Evolutionary conservation across 2,329 filamentous ascomycete species (phyloP).

Genomic region (Colletotrichum spaethianum): DNA sequence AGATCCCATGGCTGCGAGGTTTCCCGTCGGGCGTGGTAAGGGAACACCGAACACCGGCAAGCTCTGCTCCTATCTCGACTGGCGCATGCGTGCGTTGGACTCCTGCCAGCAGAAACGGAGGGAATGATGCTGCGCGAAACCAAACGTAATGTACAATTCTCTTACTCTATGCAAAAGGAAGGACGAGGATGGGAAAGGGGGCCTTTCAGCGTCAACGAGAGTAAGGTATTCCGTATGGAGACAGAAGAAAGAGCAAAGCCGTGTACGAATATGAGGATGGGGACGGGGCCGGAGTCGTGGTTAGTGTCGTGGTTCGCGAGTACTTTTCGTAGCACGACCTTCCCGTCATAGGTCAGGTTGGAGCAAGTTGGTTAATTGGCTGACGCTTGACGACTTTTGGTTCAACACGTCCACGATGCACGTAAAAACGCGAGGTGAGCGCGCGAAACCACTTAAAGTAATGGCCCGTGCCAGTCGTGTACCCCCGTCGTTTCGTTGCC

Average conservation of each 20-base stretch:
- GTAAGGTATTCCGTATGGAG: conserved; percentile 20
- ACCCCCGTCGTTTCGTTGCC: conserved; percentile 33
- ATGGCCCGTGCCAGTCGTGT: conserved; percentile 43
- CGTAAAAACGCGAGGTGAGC: conserved; percentile 44
- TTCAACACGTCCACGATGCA: conserved; percentile 43
- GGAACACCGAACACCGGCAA: conserved; percentile 24
- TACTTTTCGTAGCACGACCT: conserved; percentile 26
- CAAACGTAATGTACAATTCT: conserved; percentile 25
- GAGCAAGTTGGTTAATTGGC: conserved; percentile 35
- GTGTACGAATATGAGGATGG: conserved; percentile 13
- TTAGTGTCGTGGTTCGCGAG: conserved; percentile 13
- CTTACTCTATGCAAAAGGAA: conserved; percentile 17
- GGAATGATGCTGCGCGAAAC: conserved; percentile 9
- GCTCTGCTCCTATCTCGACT: conserved; percentile 24
- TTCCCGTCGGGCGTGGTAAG: conserved; percentile 14
- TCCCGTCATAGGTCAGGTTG: conserved; percentile 20
- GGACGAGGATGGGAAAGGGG: conserved; percentile 1
- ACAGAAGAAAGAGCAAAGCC: conserved; percentile 25
- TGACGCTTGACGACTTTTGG: conserved; percentile 32
- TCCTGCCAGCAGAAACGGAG: conserved; percentile 21
- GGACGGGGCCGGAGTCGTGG: not conserved
- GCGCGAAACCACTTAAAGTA: conserved; percentile 42
- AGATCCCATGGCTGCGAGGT: conserved; percentile 56
- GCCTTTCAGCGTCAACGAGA: conserved; percentile 27
- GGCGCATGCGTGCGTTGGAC: conserved; percentile 32